Percentiles rank a stretch among this genome's conserved stretches.
These are phyloP conservation scores for Magnaporthiopsis rhizophila DNA, from an alignment of 2,329 filamentous ascomycete species.

Conservation along the genomic window DNA sequence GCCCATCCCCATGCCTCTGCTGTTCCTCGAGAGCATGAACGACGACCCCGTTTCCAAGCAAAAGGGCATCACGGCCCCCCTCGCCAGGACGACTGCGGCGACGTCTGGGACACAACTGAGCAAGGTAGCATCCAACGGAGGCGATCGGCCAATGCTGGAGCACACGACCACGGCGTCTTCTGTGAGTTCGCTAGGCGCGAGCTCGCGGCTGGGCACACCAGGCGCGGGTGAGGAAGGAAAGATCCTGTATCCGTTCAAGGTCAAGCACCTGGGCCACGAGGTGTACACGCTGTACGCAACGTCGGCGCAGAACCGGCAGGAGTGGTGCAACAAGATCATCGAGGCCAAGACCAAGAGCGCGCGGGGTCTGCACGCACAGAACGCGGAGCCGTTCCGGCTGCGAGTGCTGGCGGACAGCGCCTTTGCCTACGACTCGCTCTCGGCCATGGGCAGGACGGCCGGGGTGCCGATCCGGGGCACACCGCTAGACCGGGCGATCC, in stretches of 20 bases:
- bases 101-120: conserved; percentile 47
- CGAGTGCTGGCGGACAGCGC: conserved; percentile 88
- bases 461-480: conserved; percentile 80
- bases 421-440: conserved; percentile 68
- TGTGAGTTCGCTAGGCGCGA: conserved; percentile 37
- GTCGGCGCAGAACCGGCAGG: conserved; percentile 63
- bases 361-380: conserved; percentile 78
- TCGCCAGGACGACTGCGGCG: conserved; percentile 50
- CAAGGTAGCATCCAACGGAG: conserved; percentile 43
- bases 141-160: conserved; percentile 51
- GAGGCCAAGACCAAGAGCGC: conserved; percentile 93
- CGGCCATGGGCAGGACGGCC: conserved; percentile 49
- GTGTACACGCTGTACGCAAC: conserved; percentile 86
- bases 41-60: conserved; percentile 84
- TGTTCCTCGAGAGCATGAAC: conserved; percentile 85
- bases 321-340: conserved; percentile 91
- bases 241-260: conserved; percentile 85
- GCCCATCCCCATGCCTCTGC: conserved; percentile 91
- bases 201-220: conserved; percentile 32
- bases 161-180: conserved; percentile 64
- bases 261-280: conserved; percentile 93
- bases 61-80: conserved; percentile 61
- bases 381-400: conserved; percentile 90
- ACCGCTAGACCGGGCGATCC: conserved; percentile 82
- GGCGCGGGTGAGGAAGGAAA: conserved; percentile 66